phyloP scores from a whole-genome alignment of 441 rosid species.

The Croton setiger region DNA sequence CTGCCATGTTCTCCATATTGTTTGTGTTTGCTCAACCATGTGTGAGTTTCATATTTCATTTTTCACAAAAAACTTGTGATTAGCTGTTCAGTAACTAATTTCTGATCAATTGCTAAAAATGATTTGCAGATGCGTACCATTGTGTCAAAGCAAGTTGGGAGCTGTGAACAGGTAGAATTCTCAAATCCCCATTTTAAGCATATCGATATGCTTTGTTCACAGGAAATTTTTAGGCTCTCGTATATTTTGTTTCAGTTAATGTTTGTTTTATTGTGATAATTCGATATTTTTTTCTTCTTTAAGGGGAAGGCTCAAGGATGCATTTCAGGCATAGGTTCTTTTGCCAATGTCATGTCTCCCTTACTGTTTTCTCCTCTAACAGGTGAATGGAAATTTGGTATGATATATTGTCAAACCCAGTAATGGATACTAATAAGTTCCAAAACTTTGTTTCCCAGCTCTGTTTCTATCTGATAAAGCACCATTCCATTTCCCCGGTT shows the following conservation, averaged over 20 bases:
- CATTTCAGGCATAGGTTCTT: constrained; percentile 72
- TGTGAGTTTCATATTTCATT: constrained; percentile 42
- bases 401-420: not conserved
- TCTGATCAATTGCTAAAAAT: not conserved
- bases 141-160: constrained; percentile 80
- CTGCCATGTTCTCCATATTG: constrained; percentile 60
- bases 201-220: constrained; percentile 2
- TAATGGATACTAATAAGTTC: constrained; percentile 10
- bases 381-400: constrained; percentile 36
- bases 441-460: constrained; percentile 38
- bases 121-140: constrained; percentile 72
- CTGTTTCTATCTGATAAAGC: constrained; percentile 77
- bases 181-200: not conserved
- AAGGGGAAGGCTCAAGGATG: constrained; percentile 97
- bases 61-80: not conserved
- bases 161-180: constrained; percentile 63
- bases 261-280: not conserved
- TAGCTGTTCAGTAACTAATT: not conserved
- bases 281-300: not conserved
- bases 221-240: not conserved
- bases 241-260: not conserved
- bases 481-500: constrained; percentile 84
- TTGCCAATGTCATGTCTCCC: constrained; percentile 73
- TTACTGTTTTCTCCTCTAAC: constrained; percentile 75
- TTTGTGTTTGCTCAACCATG: constrained; percentile 69